Conservation (phyloP, 1,284 basidiomycete genomes). For the Pyrrhoderma noxium region DNA sequence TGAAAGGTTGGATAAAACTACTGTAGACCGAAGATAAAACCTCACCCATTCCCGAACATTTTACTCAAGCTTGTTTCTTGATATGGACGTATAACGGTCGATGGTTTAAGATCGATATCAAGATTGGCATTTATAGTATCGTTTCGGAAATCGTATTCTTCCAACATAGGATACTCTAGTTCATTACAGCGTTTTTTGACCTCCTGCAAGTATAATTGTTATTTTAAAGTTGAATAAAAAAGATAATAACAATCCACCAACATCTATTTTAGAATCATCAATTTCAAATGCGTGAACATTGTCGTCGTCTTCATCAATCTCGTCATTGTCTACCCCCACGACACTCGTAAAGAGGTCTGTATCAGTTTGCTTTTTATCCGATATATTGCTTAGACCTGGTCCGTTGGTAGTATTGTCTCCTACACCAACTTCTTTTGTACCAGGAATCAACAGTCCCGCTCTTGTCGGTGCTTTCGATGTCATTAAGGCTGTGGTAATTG, state of each 20-base stretch:
- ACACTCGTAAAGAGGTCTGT: slow-evolving; percentile 83
- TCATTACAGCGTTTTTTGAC: slow-evolving; percentile 93
- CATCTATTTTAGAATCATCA: slow-evolving; percentile 87
- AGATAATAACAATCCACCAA: slow-evolving; percentile 27
- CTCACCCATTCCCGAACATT: slow-evolving; percentile 96
- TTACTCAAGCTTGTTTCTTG: slow-evolving; percentile 96
- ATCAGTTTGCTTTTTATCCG: slow-evolving; percentile 40
- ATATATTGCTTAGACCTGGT: slow-evolving; percentile 19
- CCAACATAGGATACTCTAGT: slow-evolving; percentile 91
- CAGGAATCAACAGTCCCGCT: slow-evolving; percentile 78
- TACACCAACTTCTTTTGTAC: slow-evolving; percentile 59
- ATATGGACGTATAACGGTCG: slow-evolving; percentile 92
- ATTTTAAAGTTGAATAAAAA: slow-evolving; percentile 7
- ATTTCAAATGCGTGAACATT: slow-evolving; percentile 52
- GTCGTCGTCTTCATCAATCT: slow-evolving; percentile 23
- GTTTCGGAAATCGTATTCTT: slow-evolving; percentile 97
- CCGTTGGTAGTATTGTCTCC: slow-evolving; percentile 52
- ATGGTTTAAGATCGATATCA: slow-evolving; percentile 94
- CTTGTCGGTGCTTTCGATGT: slow-evolving; percentile 76
- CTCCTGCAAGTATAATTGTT: slow-evolving; percentile 41
- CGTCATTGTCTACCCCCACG: slow-evolving; percentile 85
- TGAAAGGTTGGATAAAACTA: slow-evolving; percentile 12
- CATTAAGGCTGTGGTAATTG: slow-evolving; percentile 75
- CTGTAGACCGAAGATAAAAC: slow-evolving; percentile 15
- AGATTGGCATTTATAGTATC: slow-evolving; percentile 91